phyloP scores from a whole-genome alignment of 1,139 yeast genomes.

The Zygoascus hellenicus region DNA sequence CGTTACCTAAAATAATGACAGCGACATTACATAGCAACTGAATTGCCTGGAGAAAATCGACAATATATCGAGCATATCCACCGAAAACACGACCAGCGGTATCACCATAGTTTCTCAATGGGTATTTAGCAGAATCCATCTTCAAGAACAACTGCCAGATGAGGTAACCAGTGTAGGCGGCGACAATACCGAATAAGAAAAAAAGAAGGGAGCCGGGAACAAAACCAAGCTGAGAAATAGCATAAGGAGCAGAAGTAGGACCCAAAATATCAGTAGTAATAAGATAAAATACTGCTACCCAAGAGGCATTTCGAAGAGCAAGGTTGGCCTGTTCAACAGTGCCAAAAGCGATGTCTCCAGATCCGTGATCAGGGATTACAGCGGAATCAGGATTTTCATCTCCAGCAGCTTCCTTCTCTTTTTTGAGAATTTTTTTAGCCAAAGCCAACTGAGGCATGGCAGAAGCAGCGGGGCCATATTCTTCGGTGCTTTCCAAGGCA shows the following conservation, averaged over 20 bases:
- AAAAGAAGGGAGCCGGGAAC: slow-evolving; percentile 41
- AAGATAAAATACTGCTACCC: slow-evolving; percentile 39
- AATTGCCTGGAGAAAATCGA: slow-evolving; percentile 37
- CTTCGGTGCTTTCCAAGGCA: slow-evolving; percentile 24
- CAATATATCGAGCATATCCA: slow-evolving; percentile 28
- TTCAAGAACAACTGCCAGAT: slow-evolving; percentile 32
- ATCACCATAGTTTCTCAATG: slow-evolving; percentile 40
- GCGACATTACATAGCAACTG: slow-evolving; percentile 42
- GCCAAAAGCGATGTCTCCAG: slow-evolving; percentile 10
- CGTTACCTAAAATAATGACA: slow-evolving; percentile 38
- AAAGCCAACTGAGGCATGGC: slow-evolving; percentile 20
- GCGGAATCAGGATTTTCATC: neutral
- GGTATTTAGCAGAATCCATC: slow-evolving; percentile 40
- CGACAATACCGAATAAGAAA: slow-evolving; percentile 36
- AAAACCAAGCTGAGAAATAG: slow-evolving; percentile 40
- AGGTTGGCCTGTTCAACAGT: slow-evolving; percentile 26
- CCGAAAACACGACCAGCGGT: slow-evolving; percentile 38
- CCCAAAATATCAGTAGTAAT: slow-evolving; percentile 46
- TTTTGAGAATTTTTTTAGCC: slow-evolving; percentile 6
- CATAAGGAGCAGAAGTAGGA: slow-evolving; percentile 42
- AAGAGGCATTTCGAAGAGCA: slow-evolving; percentile 32
- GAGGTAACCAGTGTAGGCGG: slow-evolving; percentile 38
- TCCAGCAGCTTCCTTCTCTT: slow-evolving; percentile 5
- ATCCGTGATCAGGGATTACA: slow-evolving; percentile 2
- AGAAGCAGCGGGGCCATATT: slow-evolving; percentile 17